Evolutionary conservation across 805 yeast genomes (phyloP), one percentile per base, ranked within the genome.

Genomic region (Candida awuae): DNA sequence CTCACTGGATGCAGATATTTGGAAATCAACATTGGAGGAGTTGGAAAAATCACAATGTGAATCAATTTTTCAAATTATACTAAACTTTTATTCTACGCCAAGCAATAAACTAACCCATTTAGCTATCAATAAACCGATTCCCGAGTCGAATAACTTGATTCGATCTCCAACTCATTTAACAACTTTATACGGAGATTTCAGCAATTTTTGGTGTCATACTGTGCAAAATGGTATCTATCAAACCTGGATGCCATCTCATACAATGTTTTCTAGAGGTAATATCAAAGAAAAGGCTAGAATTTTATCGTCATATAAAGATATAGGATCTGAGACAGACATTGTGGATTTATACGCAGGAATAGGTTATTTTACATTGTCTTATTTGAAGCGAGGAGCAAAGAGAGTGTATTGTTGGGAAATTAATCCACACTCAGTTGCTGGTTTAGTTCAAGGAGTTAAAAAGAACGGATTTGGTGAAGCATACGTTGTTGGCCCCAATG

Each of bases 241-340:
- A 52, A 68, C 71, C 8, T 85, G 95, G 95, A 84, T 90, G 6
- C 95, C 95, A 2, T 55, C 69, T 39, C 80, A 75, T 52, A 84
- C 94, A 2, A 85, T 85, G 95, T 86, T 86, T 54, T 79, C 88
- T 35, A 59, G 95, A 15, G 95, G 95, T 1, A 85, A 85, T 54
- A 73, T 86, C 49, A 81, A 81, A 46, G 95, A 85, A 52, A 85
- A 85, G 55, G 69, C 75, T 12, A 58, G 95, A 16, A 67, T 85
- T 1, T 53, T 84, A 29, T 65, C 65, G 15, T 55, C 56, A 0
- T 45, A 42, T 21, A 10, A 30, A 10, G 23, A 37, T 16, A 39
- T 35, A 13, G 55, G 77, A 1, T 37, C 49, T 8, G 65, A 57
- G 10, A 62, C 65, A 0, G 67, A 64, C 17, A 74, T 81, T 0